These are phyloP conservation scores for Fusarium hostae DNA, from an alignment of 2,329 filamentous ascomycete genomes.

Conservation along the genomic window DNA sequence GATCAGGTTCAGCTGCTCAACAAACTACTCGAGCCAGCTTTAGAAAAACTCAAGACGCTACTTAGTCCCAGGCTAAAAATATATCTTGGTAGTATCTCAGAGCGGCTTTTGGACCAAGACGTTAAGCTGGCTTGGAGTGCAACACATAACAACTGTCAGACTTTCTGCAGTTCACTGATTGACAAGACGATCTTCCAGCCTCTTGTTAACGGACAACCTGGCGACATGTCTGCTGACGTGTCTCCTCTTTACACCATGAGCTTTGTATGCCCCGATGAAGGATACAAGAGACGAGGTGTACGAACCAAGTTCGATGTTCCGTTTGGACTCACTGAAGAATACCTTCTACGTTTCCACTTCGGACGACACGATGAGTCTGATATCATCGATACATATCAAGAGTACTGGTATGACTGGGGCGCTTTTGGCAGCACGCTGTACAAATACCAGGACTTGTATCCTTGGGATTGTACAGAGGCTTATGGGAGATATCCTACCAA, in stretches of 20 bases:
- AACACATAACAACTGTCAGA: conserved; percentile 52
- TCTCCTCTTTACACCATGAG: conserved; percentile 53
- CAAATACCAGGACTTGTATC: conserved; percentile 55
- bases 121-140: conserved; percentile 47
- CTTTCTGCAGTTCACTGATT: conserved; percentile 52
- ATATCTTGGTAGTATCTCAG: conserved; percentile 48
- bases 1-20: conserved; percentile 22
- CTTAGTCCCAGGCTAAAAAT: conserved; percentile 40
- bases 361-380: conserved; percentile 55
- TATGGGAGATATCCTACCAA: conserved; percentile 50
- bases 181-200: conserved; percentile 46
- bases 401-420: conserved; percentile 61
- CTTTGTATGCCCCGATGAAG: conserved; percentile 50
- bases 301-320: conserved; percentile 52
- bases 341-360: conserved; percentile 53
- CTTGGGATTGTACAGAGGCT: conserved; percentile 61
- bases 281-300: conserved; percentile 41
- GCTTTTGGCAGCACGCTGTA: conserved; percentile 54
- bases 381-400: conserved; percentile 55
- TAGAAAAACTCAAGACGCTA: conserved; percentile 39
- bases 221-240: not conserved
- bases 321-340: conserved; percentile 56
- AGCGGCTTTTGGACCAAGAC: conserved; percentile 43
- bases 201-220: conserved; percentile 28
- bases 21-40: conserved; percentile 24